Percentiles rank a stretch among this genome's conserved stretches.
Evolutionary conservation across 1,139 yeast species (phyloP).

Genomic region (Magnusiomyces ingens): DNA sequence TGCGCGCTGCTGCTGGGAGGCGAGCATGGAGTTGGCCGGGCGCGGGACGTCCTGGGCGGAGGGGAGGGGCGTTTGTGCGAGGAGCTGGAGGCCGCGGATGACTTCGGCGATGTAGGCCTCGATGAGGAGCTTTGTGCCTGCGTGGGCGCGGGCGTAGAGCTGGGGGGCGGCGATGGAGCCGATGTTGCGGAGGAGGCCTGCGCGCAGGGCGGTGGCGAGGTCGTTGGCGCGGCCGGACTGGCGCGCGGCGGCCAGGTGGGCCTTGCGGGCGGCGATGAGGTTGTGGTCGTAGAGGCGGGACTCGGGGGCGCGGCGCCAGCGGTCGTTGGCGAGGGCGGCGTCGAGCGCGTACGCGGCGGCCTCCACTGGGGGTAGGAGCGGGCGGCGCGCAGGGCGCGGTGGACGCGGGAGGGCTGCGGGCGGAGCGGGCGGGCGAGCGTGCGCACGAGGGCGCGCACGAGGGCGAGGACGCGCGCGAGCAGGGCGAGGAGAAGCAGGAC

Average conservation of each 20-base stretch:
- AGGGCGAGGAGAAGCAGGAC: too few relatives aligned
- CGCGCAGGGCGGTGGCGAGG: slow-evolving; percentile 64
- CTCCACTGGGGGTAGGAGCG: slow-evolving; percentile 30
- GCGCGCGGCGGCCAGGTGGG: slow-evolving; percentile 57
- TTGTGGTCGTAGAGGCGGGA: slow-evolving; percentile 80
- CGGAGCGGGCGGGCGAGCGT: slow-evolving; percentile 25
- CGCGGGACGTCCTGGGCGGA: not conserved
- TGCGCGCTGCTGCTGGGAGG: slow-evolving; percentile 48
- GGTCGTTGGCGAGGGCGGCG: slow-evolving; percentile 32
- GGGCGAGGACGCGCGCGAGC: too few relatives aligned
- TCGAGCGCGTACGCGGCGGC: slow-evolving; percentile 32
- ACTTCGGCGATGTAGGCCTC: slow-evolving; percentile 83
- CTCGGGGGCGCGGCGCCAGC: slow-evolving; percentile 67
- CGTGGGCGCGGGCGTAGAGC: slow-evolving; percentile 70
- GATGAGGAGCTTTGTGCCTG: slow-evolving; percentile 82
- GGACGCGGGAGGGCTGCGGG: too few relatives aligned
- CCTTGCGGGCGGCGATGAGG: slow-evolving; percentile 67
- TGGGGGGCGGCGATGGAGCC: slow-evolving; percentile 84
- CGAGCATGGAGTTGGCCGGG: slow-evolving; percentile 13
- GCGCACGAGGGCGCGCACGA: too few relatives aligned
- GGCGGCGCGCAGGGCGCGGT: slow-evolving; percentile 17
- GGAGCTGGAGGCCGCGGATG: slow-evolving; percentile 54
- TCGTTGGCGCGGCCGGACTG: slow-evolving; percentile 48
- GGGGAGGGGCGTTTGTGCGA: slow-evolving; percentile 21
- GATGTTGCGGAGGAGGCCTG: slow-evolving; percentile 81